Base-by-base conservation (phyloP, 805 yeast genomes). In the Starmerella geochares region DNA sequence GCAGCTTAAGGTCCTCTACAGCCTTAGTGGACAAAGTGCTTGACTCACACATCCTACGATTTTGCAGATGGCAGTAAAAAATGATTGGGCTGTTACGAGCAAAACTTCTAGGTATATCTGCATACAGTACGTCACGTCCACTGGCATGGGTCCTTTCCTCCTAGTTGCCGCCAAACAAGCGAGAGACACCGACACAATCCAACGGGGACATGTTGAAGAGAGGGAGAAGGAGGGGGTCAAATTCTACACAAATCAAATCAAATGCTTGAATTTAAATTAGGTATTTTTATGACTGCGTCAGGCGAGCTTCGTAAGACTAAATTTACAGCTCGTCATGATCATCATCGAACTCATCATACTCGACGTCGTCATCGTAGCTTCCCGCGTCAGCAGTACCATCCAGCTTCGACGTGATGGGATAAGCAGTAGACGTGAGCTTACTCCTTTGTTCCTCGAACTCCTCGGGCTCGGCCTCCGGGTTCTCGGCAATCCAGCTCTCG, bases 391-490 rank as follows among this genome's bases (percentile, higher is more conserved):
- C 78, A 23, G 67, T 71, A 23, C 69, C 76, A 68, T 83, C 83
- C 51, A 90, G 71, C 74, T 90, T 92, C 57, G 90, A 76, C 46
- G 95, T 85, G 63, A 92, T 88, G 68, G 97, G 96, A 69, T 81
- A 81, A 43, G 95, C 95, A 62, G 83, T 72, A 61, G 83, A 77
- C 55, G 82, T 77, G 67, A 90, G 77, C 64, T 83, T 71, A 61
- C 83, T 88, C 71, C 79, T 85, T 72, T 87, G 94, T 69, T 87
- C 96, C 50, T 86, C 94, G 60, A 84, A 83, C 64, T 92, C 98
- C 70, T 88, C 96, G 62, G 83, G 77, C 47, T 94, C 77, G 41
- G 96, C 96, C 55, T 84, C 72, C 51, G 86, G 94, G 62, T 75
- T 79, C 70, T 84, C 79, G 63, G 83, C 95, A 61, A 92, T 71